phyloP scores from a whole-genome alignment of 2,329 filamentous ascomycete genomes.

The Aspergillus pseudoglaucus region DNA sequence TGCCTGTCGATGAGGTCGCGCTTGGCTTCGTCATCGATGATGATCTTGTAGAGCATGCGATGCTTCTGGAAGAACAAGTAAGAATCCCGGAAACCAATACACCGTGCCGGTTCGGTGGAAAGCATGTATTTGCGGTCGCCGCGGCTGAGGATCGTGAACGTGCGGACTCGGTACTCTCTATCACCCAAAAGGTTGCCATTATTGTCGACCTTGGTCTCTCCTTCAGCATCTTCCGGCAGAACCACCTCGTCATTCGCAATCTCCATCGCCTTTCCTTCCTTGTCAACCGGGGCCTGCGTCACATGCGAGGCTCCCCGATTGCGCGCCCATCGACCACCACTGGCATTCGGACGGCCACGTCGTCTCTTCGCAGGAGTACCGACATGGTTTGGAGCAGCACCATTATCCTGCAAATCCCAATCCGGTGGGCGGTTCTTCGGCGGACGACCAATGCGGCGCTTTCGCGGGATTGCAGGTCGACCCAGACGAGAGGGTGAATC shows the following conservation, averaged over 20 bases:
- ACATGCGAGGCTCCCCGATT: constrained; percentile 67
- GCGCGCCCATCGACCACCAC: constrained; percentile 65
- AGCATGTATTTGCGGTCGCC: constrained; percentile 92
- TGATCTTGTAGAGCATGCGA: constrained; percentile 92
- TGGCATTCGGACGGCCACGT: constrained; percentile 50
- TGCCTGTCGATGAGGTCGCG: constrained; percentile 90
- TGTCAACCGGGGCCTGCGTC: constrained; percentile 80
- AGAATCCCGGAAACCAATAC: constrained; percentile 93
- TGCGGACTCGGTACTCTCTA: constrained; percentile 89
- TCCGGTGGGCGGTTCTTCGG: constrained; percentile 78
- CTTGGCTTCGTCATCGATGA: constrained; percentile 96
- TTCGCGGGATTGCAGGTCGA: constrained; percentile 56
- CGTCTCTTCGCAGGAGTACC: constrained; percentile 51
- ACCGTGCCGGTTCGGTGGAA: constrained; percentile 93
- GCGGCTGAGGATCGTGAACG: constrained; percentile 81
- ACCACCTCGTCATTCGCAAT: constrained; percentile 89
- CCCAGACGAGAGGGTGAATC: constrained; percentile 48
- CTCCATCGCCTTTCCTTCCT: constrained; percentile 85
- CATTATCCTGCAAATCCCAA: constrained; percentile 58
- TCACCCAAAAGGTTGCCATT: constrained; percentile 73
- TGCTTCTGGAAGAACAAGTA: constrained; percentile 99
- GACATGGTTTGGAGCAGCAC: constrained; percentile 38
- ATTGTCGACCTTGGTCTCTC: constrained; percentile 91
- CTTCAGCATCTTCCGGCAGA: constrained; percentile 77
- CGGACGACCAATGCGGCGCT: constrained; percentile 71